Evolutionary conservation across 495 filamentous ascomycete genomes (phyloP).

Genomic region (Neurospora sp.): DNA sequence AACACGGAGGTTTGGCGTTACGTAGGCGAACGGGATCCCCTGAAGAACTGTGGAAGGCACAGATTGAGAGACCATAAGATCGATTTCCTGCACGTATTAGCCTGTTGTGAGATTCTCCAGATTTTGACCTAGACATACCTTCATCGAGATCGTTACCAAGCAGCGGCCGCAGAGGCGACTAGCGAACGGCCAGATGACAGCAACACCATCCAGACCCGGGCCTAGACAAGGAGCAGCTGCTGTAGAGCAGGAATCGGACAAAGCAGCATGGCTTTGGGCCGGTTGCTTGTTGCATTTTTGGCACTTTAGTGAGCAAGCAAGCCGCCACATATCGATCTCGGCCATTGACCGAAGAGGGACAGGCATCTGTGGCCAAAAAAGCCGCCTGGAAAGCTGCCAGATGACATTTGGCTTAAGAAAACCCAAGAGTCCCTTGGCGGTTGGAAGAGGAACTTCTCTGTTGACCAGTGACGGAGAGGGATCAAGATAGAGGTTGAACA

Average conservation of each 20-base stretch:
- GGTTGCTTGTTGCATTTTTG: constrained; percentile 39
- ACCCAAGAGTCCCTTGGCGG: constrained; percentile 9
- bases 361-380: constrained; percentile 46
- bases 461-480: constrained; percentile 22
- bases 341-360: constrained; percentile 41
- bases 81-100: constrained; percentile 47
- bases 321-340: constrained; percentile 55
- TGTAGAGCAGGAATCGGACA: constrained; percentile 4
- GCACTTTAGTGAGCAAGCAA: constrained; percentile 43
- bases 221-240: constrained; percentile 34
- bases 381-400: constrained; percentile 49
- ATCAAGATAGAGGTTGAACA: constrained; percentile 45
- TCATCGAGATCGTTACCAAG: constrained; percentile 44
- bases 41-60: constrained; percentile 47
- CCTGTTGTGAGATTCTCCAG: not conserved
- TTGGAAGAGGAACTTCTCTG: constrained; percentile 15
- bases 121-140: constrained; percentile 36
- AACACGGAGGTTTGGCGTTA: constrained; percentile 47
- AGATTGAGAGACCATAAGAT: constrained; percentile 48
- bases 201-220: constrained; percentile 42
- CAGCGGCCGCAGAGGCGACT: constrained; percentile 52
- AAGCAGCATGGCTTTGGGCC: not conserved
- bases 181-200: constrained; percentile 56
- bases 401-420: constrained; percentile 41
- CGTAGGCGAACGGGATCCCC: constrained; percentile 54